A percentile compares a stretch with the other conserved stretches of the same genome.
Conservation (phyloP, 106 monocot genomes). For the Cymbidium sinense region DNA sequence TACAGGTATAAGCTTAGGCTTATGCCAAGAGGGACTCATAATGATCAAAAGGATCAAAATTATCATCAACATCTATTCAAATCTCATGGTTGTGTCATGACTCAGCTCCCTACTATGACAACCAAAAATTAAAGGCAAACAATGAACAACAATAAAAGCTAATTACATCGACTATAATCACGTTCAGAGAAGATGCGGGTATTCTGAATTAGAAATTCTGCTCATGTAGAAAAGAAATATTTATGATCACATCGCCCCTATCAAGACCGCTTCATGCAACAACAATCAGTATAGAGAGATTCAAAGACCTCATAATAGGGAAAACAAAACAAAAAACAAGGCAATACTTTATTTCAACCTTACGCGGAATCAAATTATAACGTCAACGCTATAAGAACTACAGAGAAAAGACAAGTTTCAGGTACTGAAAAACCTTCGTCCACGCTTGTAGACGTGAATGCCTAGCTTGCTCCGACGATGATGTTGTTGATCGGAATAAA, state of each 20-base stretch:
- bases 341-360: not conserved
- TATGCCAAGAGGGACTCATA: too few relatives aligned
- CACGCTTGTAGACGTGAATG: not conserved
- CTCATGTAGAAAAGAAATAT: not conserved
- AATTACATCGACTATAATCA: not conserved
- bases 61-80: not conserved
- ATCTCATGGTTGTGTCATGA: not conserved
- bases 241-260: not conserved
- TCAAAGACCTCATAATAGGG: not conserved
- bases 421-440: not conserved
- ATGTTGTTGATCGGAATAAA: constrained; percentile 73
- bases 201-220: not conserved
- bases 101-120: not conserved
- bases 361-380: not conserved
- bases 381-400: not conserved
- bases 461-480: constrained; percentile 56
- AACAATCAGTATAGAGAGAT: not conserved
- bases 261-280: too few relatives aligned
- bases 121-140: too few relatives aligned
- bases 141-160: not conserved
- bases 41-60: not conserved
- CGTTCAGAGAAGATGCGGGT: not conserved
- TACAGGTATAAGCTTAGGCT: too few relatives aligned
- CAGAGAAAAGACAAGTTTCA: not conserved
- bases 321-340: not conserved